Base-by-base conservation (phyloP, 2,329 filamentous ascomycete species). In the Dactylellina haptotyla region DNA sequence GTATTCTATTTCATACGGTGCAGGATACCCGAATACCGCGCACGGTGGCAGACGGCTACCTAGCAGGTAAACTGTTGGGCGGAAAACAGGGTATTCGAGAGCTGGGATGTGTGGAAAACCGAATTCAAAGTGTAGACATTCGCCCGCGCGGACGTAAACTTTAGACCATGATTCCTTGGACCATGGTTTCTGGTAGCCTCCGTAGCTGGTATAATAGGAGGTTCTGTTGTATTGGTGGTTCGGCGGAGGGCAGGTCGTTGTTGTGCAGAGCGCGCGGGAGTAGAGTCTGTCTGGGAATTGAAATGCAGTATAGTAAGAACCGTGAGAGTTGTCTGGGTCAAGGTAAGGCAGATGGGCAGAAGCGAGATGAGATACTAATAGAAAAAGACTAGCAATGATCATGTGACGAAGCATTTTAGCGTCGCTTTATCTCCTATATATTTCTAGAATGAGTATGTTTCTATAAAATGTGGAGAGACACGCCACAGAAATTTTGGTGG, bases 161-260 rank as follows among this genome's bases (percentile, higher is more conserved):
- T 75, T 75, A 3, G 70, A 63, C 70, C 70, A 75, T 10, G 70
- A 62, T 30, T 75, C 41, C 23, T 46, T 57, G 8, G 70, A 63
- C 59, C 61, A 75, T 6, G 20, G 46, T 30, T 54, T 66, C 30
- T 26, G 8, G 34, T 50, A 16, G 18, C 39, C 9, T 14, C 23
- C 10, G 18, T n/a, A 8, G 48, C 16, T 45, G n/a, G 1, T 6
- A 14, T 18, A 23, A 14, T n/a, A 23, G 25, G 48, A 39, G 4
- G 61, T 66, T n/a, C 48, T 50, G 14, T 61, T 65, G 20, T 26
- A 20, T 30, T 56, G 54, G 39, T 23, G 62, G 30, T 9, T 41
- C 14, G 14, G 45, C 4, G 69, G 69, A 16, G 69, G 69, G 25
- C 69, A 73, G n/a, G 14, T 41, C 10, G 69, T 73, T 32, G 61